Evolutionary conservation across 352 stramenopile species (phyloP).

Genomic region (Globisporangium spinosum): DNA sequence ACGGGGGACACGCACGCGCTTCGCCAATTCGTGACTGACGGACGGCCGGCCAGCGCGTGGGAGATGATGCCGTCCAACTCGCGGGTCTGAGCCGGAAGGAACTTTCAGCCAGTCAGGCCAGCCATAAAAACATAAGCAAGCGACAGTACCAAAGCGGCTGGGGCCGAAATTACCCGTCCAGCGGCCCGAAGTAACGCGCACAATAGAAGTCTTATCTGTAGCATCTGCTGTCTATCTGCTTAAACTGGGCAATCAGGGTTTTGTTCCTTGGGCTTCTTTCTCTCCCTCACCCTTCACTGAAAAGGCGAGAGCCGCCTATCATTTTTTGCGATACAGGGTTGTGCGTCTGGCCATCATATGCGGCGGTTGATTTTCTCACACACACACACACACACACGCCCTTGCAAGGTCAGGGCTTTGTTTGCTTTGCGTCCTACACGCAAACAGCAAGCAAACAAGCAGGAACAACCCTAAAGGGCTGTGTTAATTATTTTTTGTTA

Average conservation of each 20-base stretch:
- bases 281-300: slow-evolving; percentile 1
- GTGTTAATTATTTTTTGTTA: neutral
- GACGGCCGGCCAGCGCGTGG: neutral
- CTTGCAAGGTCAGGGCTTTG: neutral
- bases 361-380: slow-evolving; percentile 12
- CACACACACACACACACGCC: neutral
- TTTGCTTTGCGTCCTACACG: neutral
- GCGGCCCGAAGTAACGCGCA: neutral
- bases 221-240: neutral
- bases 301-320: neutral
- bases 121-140: neutral
- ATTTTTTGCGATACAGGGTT: slow-evolving; percentile 1
- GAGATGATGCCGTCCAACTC: neutral
- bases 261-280: slow-evolving; percentile 4
- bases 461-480: slow-evolving; percentile 2
- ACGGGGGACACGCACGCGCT: neutral
- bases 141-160: neutral
- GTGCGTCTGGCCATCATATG: slow-evolving; percentile 7
- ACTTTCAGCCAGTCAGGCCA: neutral
- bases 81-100: neutral
- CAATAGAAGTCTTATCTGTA: too few relatives aligned
- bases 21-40: slow-evolving; percentile 10
- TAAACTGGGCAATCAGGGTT: neutral
- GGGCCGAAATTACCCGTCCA: neutral
- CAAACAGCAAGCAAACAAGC: neutral